Evolutionary conservation across 768 basidiomycete genomes (phyloP), one percentile per base, ranked within the genome.

Genomic region (Mycena floridula): DNA sequence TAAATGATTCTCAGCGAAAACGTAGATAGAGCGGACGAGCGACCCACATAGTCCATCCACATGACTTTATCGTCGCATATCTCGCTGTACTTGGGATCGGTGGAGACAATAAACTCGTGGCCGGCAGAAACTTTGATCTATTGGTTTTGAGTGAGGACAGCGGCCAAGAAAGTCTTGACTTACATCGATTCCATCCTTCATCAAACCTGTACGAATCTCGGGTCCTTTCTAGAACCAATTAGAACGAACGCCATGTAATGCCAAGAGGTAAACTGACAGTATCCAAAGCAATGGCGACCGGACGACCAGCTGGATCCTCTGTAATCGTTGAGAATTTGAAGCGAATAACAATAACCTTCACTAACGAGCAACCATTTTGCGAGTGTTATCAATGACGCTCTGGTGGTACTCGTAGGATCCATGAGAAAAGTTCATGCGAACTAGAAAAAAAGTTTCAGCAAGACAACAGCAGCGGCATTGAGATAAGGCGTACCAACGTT

Each of bases 381-480:
- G 77, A 41, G 92, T 87, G 74, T 98, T 98, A 72, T 98, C 94
- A 62, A 99, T 92, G 54, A 98, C 96, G 52, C 89, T 93, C 71
- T 99, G 93, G 70, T 98, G 96, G 65, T 95, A 98, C 58, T 93
- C 92, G 67, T 99, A 94, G 45, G 85, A 86, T 38, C 96, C 96
- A 81, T 99, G 96, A 44, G 95, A 98, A 65, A 98, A 99, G 78
- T 99, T 99, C 96, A 99, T 98, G 68, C 96, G 94, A 52, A 99
- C 96, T 97, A 55, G 32, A 45, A 44, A 23, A 22, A 25, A 46
- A 50, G 35, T 46, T 47, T 26, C 49, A 45, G 18, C 40, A 41
- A 35, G 27, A 25, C 36, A 21, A 49, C 20, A 15, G 20, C 5
- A n/a, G 30, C 26, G 30, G 32, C 42, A 3, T 32, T 32, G 15